Base-by-base conservation (phyloP, 2,329 filamentous ascomycete species). In the Ceratocystiopsis sp. region DNA sequence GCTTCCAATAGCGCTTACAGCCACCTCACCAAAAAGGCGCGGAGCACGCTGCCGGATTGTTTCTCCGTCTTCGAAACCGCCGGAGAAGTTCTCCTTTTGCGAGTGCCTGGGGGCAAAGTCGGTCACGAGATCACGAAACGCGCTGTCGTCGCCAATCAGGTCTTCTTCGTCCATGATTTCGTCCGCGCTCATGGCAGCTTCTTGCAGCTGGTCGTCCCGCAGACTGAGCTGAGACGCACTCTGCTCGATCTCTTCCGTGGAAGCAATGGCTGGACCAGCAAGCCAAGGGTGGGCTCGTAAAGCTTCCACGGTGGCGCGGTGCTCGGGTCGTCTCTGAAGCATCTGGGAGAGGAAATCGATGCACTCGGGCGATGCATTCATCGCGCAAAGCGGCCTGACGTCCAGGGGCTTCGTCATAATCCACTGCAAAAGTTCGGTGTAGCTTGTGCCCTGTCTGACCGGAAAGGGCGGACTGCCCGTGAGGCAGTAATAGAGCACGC, bases 401-500 rank as follows among this genome's bases (percentile, higher is more conserved):
- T 93, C 75, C 7, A 91, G 63, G 0, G 74, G 66, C 3, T 70
- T 78, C 6, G 77, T 84, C 82, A 95, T 94, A 56, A 96, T 91
- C 49, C 77, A 82, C 48, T 84, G 69, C 46, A 94, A 72, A 61
- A 96, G 78, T 52, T 84, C 80, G 4, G 78, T 77, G 48, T 89
- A 83, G 49, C 76, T 79, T 41, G 80, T 76, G 51, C 85, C 84
- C 25, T 73, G 76, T 49, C 78, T 75, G 15, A 83, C 86, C 25
- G 80, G 80, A 57, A 84, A 96, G 1, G 91, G 89, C 25, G 89
- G 82, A 29, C 70, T 69, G 12, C 75, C 76, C 6, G 80, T 86
- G n/a, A 98, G 66, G 8, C 84, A 69, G 54, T 83, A 91, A 63
- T 86, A 98, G 7, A 96, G 62, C 2, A 98, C 91, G 14, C 87